phyloP scores from a whole-genome alignment of 1,284 basidiomycete species.

The Megacollybia platyphylla region DNA sequence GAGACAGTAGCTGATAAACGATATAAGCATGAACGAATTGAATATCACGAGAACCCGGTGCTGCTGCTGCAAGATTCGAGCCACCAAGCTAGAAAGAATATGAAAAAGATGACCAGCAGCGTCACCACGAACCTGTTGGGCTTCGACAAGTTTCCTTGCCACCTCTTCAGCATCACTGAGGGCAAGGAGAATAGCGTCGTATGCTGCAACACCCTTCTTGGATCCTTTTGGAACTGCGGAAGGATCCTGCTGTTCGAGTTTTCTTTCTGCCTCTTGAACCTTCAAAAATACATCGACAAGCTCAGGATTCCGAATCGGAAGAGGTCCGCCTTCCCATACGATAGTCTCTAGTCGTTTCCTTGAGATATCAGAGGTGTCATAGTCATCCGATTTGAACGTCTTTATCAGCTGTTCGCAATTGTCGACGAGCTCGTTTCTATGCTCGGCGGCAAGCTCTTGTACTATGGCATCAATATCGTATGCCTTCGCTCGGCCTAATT shows the following conservation, averaged over 20 bases:
- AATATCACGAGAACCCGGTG: constrained; percentile 51
- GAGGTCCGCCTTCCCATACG: constrained; percentile 71
- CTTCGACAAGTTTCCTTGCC: constrained; percentile 66
- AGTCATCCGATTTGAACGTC: constrained; percentile 32
- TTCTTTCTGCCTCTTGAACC: constrained; percentile 69
- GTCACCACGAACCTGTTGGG: constrained; percentile 50
- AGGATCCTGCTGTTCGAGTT: constrained; percentile 25
- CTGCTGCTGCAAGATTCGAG: constrained; percentile 20
- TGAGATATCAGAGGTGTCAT: constrained; percentile 20
- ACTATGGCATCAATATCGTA: constrained; percentile 81
- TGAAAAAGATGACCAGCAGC: not conserved
- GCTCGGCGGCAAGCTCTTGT: constrained; percentile 51
- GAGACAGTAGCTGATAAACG: constrained; percentile 74
- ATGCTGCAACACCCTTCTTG: constrained; percentile 67
- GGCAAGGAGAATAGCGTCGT: constrained; percentile 72
- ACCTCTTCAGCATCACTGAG: constrained; percentile 83
- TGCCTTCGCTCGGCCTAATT: constrained; percentile 60
- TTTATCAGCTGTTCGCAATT: constrained; percentile 48
- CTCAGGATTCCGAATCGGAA: constrained; percentile 86
- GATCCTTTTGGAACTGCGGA: constrained; percentile 26
- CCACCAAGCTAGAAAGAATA: constrained; percentile 24
- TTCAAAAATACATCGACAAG: constrained; percentile 79
- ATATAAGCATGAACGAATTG: constrained; percentile 80
- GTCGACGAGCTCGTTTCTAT: constrained; percentile 49
- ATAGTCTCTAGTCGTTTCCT: constrained; percentile 45